Evolutionary conservation across 306 rosid species (phyloP), one percentile per base, ranked within the genome.

Genomic region (Purshia tridentata): DNA sequence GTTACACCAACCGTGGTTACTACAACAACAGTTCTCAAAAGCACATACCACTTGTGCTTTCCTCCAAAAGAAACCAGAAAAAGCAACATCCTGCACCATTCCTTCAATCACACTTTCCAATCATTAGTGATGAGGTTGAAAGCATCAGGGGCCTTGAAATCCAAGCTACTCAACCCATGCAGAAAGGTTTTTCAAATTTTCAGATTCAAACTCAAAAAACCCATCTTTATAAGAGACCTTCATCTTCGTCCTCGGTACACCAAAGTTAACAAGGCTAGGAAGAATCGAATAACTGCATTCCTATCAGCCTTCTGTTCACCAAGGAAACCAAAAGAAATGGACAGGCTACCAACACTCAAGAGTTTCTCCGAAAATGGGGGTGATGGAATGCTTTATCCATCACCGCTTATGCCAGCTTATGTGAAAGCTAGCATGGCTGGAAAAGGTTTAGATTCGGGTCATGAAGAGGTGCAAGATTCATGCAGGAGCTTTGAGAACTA

Each of bases 401-500:
- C 96, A 11, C 97, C 96, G 0, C 39, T 78, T 16, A 88, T 88
- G 6, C 89, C 93, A 0, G 86, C 74, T 74, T 81, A 65, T 14
- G 23, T 40, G 12, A 82, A 44, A 49, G 73, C 69, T 58, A 29
- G 35, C 35, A 63, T 13, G 81, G 46, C 48, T 9, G 74, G 70
- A 42, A 73, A 65, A 65, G 64, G 65, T 20, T 76, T 80, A 14
- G 66, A 16, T 59, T 81, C 69, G 2, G 74, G 68, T 58, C 6
- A 23, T 45, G 94, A 79, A 9, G 81, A 81, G 0, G 84, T 88
- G 78, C 96, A 91, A 42, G 97, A 91, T 13, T 91, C 96, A 4
- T 94, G 99, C 81, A 77, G 87, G 85, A 89, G 97, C 59, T 94
- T 94, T 41, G 97, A 91, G 91, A 91, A 87, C 70, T 88, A 94